These are phyloP conservation scores for Triticum turgidum DNA, from an alignment of 176 grass and related monocot species.

Conservation along the genomic window DNA sequence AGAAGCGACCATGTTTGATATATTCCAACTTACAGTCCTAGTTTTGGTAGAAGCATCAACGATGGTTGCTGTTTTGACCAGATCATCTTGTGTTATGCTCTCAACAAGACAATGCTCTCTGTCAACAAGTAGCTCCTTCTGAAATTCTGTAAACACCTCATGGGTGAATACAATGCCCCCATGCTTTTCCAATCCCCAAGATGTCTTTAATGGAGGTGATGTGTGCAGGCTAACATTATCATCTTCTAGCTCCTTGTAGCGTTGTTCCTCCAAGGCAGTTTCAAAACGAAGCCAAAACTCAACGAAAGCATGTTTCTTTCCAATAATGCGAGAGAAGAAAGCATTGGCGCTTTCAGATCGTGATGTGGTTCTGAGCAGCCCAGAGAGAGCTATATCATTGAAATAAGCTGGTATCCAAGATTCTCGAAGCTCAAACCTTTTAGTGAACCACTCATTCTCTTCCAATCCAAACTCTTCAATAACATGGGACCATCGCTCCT, in stretches of 20 bases:
- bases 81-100: neutral
- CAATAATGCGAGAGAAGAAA: neutral
- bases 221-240: neutral
- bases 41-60: no score
- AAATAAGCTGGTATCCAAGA: neutral
- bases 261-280: neutral
- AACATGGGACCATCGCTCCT: neutral
- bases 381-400: neutral
- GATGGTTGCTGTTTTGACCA: no score
- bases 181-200: neutral
- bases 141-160: neutral
- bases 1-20: no score
- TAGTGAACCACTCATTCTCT: no score
- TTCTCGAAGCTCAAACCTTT: neutral
- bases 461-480: no score
- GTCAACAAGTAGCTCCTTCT: neutral
- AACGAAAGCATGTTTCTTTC: neutral
- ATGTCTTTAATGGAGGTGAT: neutral
- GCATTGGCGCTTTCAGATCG: neutral
- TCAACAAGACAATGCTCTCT: neutral
- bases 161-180: neutral
- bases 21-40: no score
- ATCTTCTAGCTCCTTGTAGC: neutral
- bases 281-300: constrained; percentile 13
- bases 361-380: neutral